Conservation (phyloP, 305 asterid species). For the Fraxinus albicans region DNA sequence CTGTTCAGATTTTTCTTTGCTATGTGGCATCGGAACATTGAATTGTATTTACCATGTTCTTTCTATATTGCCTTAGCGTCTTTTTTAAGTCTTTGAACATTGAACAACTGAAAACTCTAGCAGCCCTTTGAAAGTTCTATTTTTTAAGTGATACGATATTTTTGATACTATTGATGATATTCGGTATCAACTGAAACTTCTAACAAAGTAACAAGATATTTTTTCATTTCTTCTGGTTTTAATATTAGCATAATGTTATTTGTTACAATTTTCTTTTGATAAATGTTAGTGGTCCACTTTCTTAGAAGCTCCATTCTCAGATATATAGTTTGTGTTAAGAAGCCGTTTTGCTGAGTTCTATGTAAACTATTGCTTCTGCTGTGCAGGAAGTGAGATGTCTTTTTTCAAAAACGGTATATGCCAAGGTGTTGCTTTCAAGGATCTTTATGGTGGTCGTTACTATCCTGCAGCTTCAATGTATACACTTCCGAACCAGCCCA, state of each 20-base stretch:
- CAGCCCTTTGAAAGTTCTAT: neutral
- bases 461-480: slow-evolving; percentile 93
- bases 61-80: neutral
- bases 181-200: neutral
- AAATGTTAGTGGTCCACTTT: neutral
- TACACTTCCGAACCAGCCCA: slow-evolving; percentile 84
- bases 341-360: slow-evolving; percentile 5
- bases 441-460: slow-evolving; percentile 80
- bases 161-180: neutral
- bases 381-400: slow-evolving; percentile 79
- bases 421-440: slow-evolving; percentile 79
- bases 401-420: slow-evolving; percentile 81
- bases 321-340: neutral
- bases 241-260: neutral
- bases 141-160: neutral
- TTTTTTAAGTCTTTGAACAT: neutral
- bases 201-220: neutral
- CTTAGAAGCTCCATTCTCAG: slow-evolving; percentile 1
- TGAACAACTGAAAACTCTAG: neutral
- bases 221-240: neutral
- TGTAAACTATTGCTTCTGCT: slow-evolving; percentile 16
- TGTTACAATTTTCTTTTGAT: neutral
- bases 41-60: neutral
- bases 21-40: neutral
- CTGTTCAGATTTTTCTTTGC: neutral